phyloP scores from a whole-genome alignment of 2,329 filamentous ascomycete genomes.

The Dactylellina leptospora region DNA sequence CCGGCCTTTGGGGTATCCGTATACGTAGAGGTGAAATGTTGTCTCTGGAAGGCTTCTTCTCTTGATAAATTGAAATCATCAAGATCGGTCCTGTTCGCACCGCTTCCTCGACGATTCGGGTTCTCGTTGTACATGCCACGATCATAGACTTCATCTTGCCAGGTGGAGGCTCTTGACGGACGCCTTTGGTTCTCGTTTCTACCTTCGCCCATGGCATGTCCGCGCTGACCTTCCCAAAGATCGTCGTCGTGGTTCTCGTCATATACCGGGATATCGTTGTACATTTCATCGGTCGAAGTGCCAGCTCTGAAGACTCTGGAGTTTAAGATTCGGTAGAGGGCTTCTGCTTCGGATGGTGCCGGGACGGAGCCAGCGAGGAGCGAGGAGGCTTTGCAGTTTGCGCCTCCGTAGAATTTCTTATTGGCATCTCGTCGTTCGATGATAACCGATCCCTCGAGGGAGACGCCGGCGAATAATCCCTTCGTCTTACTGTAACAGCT shows the following conservation, averaged over 20 bases:
- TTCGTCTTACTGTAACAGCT: conserved; percentile 79
- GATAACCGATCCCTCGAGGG: conserved; percentile 88
- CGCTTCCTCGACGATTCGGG: conserved; percentile 45
- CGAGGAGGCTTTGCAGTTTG: conserved; percentile 72
- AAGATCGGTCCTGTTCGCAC: conserved; percentile 64
- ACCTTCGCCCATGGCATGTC: conserved; percentile 71
- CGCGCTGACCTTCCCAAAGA: conserved; percentile 80
- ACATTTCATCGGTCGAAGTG: conserved; percentile 71
- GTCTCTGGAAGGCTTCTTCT: conserved; percentile 55
- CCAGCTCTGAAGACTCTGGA: conserved; percentile 82
- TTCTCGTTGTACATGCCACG: conserved; percentile 60
- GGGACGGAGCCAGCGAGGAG: conserved; percentile 80
- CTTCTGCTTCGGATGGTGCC: conserved; percentile 81
- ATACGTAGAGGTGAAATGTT: conserved; percentile 56
- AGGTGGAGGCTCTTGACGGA: conserved; percentile 73
- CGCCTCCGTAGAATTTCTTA: conserved; percentile 86
- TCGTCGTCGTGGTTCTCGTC: conserved; percentile 82
- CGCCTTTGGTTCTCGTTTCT: conserved; percentile 56
- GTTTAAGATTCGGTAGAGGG: conserved; percentile 79
- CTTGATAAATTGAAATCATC: conserved; percentile 58
- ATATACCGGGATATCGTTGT: conserved; percentile 93
- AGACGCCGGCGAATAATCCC: conserved; percentile 94
- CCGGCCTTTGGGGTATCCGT: conserved; percentile 57
- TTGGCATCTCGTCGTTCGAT: conserved; percentile 97
- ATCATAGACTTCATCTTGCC: conserved; percentile 80